A percentile compares a stretch with the other conserved stretches of the same genome.
Conservation (phyloP, 805 yeast genomes). For the Candida glaebosa region DNA sequence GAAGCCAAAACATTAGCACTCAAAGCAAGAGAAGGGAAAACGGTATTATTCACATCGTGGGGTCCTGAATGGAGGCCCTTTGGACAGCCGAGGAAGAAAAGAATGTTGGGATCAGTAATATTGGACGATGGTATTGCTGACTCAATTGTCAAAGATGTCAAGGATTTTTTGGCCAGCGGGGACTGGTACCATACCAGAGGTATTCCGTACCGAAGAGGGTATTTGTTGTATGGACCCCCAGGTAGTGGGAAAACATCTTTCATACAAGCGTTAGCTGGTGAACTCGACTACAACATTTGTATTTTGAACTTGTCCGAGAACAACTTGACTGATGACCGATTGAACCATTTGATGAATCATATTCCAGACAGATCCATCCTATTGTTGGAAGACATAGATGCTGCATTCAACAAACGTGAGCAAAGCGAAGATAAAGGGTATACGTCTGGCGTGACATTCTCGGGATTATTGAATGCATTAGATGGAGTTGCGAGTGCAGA, state of each 20-base stretch:
- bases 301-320: conserved; percentile 86
- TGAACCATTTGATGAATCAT: conserved; percentile 94
- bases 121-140: conserved; percentile 75
- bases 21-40: conserved; percentile 83
- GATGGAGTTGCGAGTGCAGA: conserved; percentile 99
- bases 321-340: conserved; percentile 88
- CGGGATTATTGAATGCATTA: conserved; percentile 88
- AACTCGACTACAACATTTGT: conserved; percentile 92
- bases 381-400: conserved; percentile 89
- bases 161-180: conserved; percentile 75
- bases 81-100: conserved; percentile 89
- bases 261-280: conserved; percentile 96
- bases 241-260: conserved; percentile 96
- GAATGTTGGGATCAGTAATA: conserved; percentile 81
- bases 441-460: conserved; percentile 87
- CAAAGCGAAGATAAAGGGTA: conserved; percentile 77
- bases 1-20: conserved; percentile 87
- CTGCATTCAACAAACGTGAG: conserved; percentile 83
- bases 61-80: conserved; percentile 99
- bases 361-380: conserved; percentile 86
- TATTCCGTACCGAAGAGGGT: conserved; percentile 96
- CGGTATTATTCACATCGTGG: conserved; percentile 90
- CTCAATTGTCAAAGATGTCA: conserved; percentile 63
- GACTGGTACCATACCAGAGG: conserved; percentile 94
- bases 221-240: conserved; percentile 92